Percentiles rank a stretch among this genome's conserved stretches.
phyloP scores from a whole-genome alignment of 2,329 filamentous ascomycete species.

The Cordyceps fumosorosea region DNA sequence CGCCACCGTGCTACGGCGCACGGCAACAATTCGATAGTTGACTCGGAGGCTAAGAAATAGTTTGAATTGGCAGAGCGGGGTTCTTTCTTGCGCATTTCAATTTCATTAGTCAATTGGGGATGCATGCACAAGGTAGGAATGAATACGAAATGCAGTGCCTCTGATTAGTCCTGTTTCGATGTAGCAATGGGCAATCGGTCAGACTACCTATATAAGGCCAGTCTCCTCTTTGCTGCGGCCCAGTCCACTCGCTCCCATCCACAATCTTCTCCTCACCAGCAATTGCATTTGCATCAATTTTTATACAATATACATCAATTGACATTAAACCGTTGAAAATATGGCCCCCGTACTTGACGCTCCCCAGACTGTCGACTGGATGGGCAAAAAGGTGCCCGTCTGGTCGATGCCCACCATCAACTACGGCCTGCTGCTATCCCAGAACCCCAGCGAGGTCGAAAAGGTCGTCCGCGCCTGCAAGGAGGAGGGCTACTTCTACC shows the following conservation, averaged over 20 bases:
- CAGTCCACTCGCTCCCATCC: not conserved
- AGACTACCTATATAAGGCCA: not conserved
- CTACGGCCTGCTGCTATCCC: constrained; percentile 45
- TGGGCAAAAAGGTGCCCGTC: constrained; percentile 42
- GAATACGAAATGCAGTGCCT: not conserved
- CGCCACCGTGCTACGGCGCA: not conserved
- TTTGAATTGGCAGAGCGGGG: constrained; percentile 4
- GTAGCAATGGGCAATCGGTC: not conserved
- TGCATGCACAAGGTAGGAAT: not conserved
- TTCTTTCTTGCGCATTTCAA: constrained; percentile 5
- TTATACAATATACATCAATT: not conserved
- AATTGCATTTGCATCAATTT: not conserved
- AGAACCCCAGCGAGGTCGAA: constrained; percentile 47
- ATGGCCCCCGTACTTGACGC: constrained; percentile 32
- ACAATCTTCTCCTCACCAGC: not conserved
- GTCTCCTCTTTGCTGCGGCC: not conserved
- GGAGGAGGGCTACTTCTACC: constrained; percentile 49
- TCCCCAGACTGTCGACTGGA: constrained; percentile 41
- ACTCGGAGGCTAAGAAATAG: not conserved
- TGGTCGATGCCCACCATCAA: constrained; percentile 46
- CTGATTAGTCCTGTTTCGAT: not conserved
- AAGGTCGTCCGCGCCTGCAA: constrained; percentile 43
- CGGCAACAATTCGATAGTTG: not conserved
- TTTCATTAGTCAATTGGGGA: not conserved
- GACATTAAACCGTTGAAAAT: not conserved